Base-by-base conservation (phyloP, 192 early-diverging fungal genomes). In the Podila epicladia region DNA sequence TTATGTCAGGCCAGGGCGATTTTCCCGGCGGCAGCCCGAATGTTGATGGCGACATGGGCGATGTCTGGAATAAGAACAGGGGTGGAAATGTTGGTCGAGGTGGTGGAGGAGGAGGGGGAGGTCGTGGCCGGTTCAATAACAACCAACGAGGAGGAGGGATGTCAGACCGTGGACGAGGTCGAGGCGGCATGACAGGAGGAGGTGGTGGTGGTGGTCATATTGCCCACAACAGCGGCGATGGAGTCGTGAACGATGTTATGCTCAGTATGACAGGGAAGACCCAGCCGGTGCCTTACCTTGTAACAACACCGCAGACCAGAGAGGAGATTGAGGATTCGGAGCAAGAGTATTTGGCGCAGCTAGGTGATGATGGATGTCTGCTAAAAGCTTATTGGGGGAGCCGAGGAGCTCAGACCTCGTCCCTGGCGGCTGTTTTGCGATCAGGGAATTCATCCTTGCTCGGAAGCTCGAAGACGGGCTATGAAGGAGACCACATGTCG, bases 341-440 rank as follows among this genome's bases (percentile, higher is more conserved):
- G 11, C 76, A 79, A 17, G 70, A 64, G 31, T 79, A 79, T 38
- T 37, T 79, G 1, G 60, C 65, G 5, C 70, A 79, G 32, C 50
- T 79, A 2, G 76, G 76, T 0, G 76, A 79, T n/a, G 76, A 79
- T 24, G 76, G 76, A 0, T 72, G 76, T 69, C 33, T 79, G 32
- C 24, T 79, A 19, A 79, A 72, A 41, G 71, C 76, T 19, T 79
- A 79, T 38, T 79, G 76, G 76, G 76, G 76, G 2, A 60, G 70
- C 4, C 76, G 76, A 32, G 76, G 76, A 5, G 69, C 76, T 1
- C 76, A 79, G 53, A 70, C 70, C 4, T 68, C 70, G 3, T 71
- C 76, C 15, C 33, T 79, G 51, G 76, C 70, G 3, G 59, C 62
- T 24, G 65, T 79, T 2, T 53, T 79, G 32, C 72, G 72, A 22